Evolutionary conservation across 148 eudicot genomes (phyloP).

Genomic region (Fagopyrum esculentum): DNA sequence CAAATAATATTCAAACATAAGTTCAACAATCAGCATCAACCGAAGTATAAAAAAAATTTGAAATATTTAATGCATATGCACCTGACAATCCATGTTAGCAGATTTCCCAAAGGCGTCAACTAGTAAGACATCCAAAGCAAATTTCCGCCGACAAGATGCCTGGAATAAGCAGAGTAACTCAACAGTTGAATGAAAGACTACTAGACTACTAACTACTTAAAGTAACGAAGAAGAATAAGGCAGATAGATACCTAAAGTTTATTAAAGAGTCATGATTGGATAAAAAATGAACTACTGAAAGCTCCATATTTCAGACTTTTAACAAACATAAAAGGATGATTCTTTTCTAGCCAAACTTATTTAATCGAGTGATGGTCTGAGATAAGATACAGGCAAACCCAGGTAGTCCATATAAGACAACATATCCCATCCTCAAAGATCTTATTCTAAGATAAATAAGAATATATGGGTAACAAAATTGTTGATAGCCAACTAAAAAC

Average conservation of each 20-base stretch:
- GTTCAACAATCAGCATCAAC: slow-evolving; percentile 6
- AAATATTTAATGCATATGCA: slow-evolving; percentile 13
- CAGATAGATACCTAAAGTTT: not conserved
- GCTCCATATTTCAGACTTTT: not conserved
- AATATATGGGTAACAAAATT: not conserved
- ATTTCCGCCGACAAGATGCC: slow-evolving; percentile 60
- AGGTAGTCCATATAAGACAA: not conserved
- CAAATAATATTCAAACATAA: not conserved
- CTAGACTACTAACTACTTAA: not conserved
- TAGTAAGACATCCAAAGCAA: slow-evolving; percentile 60
- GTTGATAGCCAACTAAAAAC: not conserved
- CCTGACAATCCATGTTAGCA: slow-evolving; percentile 57
- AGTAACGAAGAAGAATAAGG: not conserved
- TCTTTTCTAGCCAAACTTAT: not conserved
- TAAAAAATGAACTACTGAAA: not conserved
- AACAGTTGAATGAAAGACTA: slow-evolving; percentile 6
- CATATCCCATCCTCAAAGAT: not conserved
- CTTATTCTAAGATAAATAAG: not conserved
- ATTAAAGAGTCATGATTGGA: not conserved
- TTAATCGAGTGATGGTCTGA: not conserved
- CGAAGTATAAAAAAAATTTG: not conserved
- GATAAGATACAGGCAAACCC: not conserved
- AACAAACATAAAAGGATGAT: not conserved
- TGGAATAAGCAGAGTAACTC: slow-evolving; percentile 21
- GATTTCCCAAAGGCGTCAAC: slow-evolving; percentile 45